phyloP scores from a whole-genome alignment of 805 yeast genomes.

The Wickerhamomyces hampshirensis region DNA sequence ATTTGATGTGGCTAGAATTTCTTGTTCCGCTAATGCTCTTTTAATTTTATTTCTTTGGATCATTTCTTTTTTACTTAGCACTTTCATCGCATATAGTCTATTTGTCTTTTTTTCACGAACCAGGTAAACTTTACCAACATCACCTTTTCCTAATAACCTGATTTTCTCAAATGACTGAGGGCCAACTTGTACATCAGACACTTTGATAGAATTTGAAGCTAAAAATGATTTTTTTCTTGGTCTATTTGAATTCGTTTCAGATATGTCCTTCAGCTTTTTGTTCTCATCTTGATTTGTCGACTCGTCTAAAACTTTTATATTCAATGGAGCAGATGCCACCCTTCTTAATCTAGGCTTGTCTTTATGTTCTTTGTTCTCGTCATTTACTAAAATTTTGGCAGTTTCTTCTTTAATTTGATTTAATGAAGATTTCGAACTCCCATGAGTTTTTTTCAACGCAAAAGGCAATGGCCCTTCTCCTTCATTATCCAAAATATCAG shows the following conservation, averaged over 20 bases:
- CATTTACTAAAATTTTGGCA: conserved; percentile 5
- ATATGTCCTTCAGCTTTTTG: conserved; percentile 13
- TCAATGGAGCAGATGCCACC: conserved; percentile 84
- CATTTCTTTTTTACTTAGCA: conserved; percentile 87
- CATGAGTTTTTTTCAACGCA: conserved; percentile 23
- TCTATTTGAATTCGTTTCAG: conserved; percentile 21
- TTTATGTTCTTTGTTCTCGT: neutral
- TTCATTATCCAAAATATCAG: conserved; percentile 5
- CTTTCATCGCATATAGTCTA: conserved; percentile 87
- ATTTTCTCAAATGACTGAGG: conserved; percentile 87
- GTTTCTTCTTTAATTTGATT: conserved; percentile 32
- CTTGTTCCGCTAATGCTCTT: conserved; percentile 94
- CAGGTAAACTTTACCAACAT: conserved; percentile 92
- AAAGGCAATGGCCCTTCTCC: conserved; percentile 28
- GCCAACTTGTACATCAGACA: conserved; percentile 75
- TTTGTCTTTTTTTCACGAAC: conserved; percentile 78
- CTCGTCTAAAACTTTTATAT: conserved; percentile 28
- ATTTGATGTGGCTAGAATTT: conserved; percentile 88
- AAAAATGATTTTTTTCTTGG: conserved; percentile 44
- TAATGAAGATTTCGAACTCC: conserved; percentile 21
- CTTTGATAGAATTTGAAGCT: conserved; percentile 66
- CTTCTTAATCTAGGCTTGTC: conserved; percentile 46
- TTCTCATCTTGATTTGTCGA: conserved; percentile 18
- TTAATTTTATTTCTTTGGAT: conserved; percentile 91
- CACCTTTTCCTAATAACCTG: conserved; percentile 91